Evolutionary conservation across 495 filamentous ascomycete species (phyloP).

Genomic region (Penicillium ucsense): DNA sequence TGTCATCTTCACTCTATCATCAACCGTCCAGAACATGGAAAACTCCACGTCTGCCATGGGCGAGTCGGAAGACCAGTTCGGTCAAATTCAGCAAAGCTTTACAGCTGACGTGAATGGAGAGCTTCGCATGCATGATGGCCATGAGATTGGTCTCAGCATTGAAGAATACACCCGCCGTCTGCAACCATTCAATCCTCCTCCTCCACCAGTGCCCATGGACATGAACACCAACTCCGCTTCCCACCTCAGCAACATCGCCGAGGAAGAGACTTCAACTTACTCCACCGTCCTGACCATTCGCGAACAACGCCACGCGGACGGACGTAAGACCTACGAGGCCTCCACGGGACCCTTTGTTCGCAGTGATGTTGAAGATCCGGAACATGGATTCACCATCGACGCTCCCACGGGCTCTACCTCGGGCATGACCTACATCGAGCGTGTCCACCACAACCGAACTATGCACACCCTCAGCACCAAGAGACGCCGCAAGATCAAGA

Average conservation of each 20-base stretch:
- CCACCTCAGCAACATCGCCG: not conserved
- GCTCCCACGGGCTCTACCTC: conserved; percentile 18
- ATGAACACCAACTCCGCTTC: conserved; percentile 11
- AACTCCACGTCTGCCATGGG: conserved; percentile 38
- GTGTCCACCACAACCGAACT: conserved; percentile 25
- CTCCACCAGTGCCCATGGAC: conserved; percentile 52
- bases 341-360: conserved; percentile 34
- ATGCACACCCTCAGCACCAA: conserved; percentile 72
- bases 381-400: conserved; percentile 25
- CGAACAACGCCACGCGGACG: conserved; percentile 61
- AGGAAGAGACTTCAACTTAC: conserved; percentile 47
- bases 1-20: conserved; percentile 69
- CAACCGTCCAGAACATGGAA: conserved; percentile 64
- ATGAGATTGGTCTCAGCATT: conserved; percentile 34
- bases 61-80: conserved; percentile 39
- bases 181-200: conserved; percentile 69
- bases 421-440: conserved; percentile 33
- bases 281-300: conserved; percentile 75
- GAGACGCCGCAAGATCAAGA: conserved; percentile 82
- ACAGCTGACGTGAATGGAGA: conserved; percentile 36
- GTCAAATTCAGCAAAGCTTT: conserved; percentile 38
- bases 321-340: conserved; percentile 52
- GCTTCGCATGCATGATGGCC: conserved; percentile 36
- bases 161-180: conserved; percentile 50
- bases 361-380: conserved; percentile 27